Percentiles rank a stretch among this genome's conserved stretches.
Conservation (phyloP, 2,329 filamentous ascomycete genomes). For the Magnaporthiopsis poae region DNA sequence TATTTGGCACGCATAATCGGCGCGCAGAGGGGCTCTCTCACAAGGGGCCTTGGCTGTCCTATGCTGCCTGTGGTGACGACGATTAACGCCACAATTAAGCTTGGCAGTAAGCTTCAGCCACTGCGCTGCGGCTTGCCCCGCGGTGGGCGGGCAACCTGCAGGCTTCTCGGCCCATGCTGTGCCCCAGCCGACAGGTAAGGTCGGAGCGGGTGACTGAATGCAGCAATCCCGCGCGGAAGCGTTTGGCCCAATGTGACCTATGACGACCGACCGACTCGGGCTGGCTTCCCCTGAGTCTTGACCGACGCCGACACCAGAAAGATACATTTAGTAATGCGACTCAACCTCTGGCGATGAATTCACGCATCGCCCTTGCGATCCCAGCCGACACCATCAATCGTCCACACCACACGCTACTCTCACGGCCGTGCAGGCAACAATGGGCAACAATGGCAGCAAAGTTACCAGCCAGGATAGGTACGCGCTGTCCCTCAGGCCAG, state of each 20-base stretch:
- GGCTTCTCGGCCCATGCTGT: background rate
- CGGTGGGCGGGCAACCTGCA: background rate
- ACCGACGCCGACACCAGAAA: background rate
- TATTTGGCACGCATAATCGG: background rate
- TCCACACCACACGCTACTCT: background rate
- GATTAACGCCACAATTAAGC: slow-evolving; percentile 1
- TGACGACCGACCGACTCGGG: background rate
- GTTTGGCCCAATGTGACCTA: background rate
- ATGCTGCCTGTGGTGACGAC: background rate
- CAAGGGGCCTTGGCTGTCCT: background rate
- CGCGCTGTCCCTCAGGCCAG: slow-evolving; percentile 17
- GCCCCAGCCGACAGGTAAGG: too few relatives aligned
- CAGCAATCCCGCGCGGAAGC: background rate
- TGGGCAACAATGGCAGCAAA: slow-evolving; percentile 49
- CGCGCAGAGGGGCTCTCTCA: background rate
- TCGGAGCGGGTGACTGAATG: background rate
- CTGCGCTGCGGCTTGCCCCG: background rate
- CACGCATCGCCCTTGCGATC: background rate
- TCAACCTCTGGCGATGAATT: background rate
- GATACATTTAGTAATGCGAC: background rate
- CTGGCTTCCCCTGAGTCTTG: background rate
- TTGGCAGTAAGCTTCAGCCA: slow-evolving; percentile 7
- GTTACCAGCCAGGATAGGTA: slow-evolving; percentile 76
- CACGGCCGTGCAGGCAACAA: slow-evolving; percentile 18
- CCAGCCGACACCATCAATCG: background rate